Evolutionary conservation across 495 filamentous ascomycete species (phyloP).

Genomic region (Podospora comata): DNA sequence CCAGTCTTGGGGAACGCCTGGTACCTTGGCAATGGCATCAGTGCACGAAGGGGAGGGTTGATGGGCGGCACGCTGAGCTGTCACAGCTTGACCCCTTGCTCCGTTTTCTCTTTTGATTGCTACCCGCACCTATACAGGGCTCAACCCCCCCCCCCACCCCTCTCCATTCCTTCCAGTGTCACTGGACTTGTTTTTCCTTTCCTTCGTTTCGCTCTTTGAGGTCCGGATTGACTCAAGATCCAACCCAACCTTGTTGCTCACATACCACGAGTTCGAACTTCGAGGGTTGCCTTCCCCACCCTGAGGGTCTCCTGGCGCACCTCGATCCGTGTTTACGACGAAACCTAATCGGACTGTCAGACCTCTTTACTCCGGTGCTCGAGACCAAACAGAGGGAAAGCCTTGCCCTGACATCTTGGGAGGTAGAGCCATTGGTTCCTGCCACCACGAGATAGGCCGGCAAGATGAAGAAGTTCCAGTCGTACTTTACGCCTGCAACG

Average conservation of each 20-base stretch:
- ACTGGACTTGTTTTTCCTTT: not conserved
- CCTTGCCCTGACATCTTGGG: not conserved
- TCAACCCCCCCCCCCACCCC: not conserved
- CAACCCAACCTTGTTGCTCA: slow-evolving; percentile 4
- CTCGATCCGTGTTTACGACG: not conserved
- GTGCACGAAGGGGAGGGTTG: not conserved
- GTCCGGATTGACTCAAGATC: not conserved
- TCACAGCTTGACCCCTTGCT: slow-evolving; percentile 1
- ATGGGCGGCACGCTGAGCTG: slow-evolving; percentile 7
- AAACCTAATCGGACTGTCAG: not conserved
- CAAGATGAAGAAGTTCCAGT: slow-evolving; percentile 29
- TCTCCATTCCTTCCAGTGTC: slow-evolving; percentile 1
- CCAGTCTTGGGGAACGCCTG: slow-evolving; percentile 1
- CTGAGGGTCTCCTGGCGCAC: not conserved
- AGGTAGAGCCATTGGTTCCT: not conserved
- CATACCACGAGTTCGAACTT: not conserved
- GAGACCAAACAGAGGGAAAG: not conserved
- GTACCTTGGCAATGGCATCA: slow-evolving; percentile 1
- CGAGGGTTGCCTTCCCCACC: not conserved
- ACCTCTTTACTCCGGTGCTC: not conserved
- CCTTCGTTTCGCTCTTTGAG: not conserved
- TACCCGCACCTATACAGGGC: not conserved
- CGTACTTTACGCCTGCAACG: slow-evolving; percentile 27
- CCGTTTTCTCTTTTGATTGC: slow-evolving; percentile 4
- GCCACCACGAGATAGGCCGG: slow-evolving; percentile 12